A percentile compares a stretch with the other conserved stretches of the same genome.
phyloP scores from a whole-genome alignment of 176 grass and related monocot genomes.

The Coix lacrymajobi region DNA sequence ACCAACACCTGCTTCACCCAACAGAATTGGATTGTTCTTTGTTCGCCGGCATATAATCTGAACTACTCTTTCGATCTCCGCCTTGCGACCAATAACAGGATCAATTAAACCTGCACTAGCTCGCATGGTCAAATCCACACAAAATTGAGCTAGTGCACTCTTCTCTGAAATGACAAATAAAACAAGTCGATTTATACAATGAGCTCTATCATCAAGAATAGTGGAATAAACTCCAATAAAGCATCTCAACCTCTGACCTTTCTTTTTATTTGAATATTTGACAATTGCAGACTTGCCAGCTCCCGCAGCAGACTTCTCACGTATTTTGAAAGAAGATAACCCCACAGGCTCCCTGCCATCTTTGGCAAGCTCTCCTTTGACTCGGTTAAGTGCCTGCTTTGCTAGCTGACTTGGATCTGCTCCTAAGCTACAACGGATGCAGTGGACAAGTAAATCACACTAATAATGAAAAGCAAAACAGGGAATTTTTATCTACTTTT shows the following conservation, averaged over 20 bases:
- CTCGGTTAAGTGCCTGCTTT: constrained; percentile 52
- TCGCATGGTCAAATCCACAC: constrained; percentile 83
- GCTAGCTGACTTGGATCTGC: constrained; percentile 63
- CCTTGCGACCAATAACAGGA: constrained; percentile 84
- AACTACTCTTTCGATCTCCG: constrained; percentile 84
- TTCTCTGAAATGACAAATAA: constrained; percentile 60
- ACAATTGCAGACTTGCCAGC: constrained; percentile 54
- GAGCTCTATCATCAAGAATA: background rate
- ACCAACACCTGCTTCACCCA: constrained; percentile 97
- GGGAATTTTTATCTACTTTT: background rate
- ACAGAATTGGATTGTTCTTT: constrained; percentile 97
- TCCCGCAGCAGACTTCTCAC: constrained; percentile 46
- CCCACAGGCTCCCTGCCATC: constrained; percentile 62
- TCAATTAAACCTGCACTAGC: constrained; percentile 86
- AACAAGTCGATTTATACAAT: background rate
- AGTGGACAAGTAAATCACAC: background rate
- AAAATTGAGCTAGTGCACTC: constrained; percentile 74
- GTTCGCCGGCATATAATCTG: constrained; percentile 94
- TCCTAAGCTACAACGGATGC: constrained; percentile 63
- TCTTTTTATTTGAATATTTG: constrained; percentile 70
- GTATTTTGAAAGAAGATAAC: constrained; percentile 54
- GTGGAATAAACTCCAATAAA: constrained; percentile 5
- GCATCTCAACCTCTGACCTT: constrained; percentile 43
- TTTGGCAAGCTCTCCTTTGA: constrained; percentile 72
- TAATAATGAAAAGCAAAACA: background rate